Conservation (phyloP, 1,284 basidiomycete species). For the Moniliophthora roreri region DNA sequence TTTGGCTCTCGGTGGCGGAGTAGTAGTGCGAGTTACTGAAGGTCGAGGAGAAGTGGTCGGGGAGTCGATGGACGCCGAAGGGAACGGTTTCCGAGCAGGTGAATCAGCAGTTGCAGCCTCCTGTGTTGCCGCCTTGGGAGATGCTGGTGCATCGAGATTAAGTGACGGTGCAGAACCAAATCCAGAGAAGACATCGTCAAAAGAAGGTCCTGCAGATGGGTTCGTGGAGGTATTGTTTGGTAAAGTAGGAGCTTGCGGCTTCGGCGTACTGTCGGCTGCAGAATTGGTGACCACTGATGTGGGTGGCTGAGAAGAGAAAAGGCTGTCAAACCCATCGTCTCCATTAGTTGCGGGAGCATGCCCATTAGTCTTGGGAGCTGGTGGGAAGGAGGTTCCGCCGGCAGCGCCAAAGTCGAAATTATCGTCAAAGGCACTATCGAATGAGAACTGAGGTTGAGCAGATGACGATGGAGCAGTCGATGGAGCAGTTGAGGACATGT, state of each 20-base stretch:
- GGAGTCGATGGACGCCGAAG: constrained; percentile 23
- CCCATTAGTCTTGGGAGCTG: constrained; percentile 12
- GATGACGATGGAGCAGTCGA: constrained; percentile 38
- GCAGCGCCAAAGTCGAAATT: constrained; percentile 80
- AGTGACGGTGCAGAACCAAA: constrained; percentile 43
- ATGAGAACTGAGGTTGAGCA: constrained; percentile 50
- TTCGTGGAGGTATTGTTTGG: constrained; percentile 6
- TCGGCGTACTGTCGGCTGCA: constrained; percentile 14
- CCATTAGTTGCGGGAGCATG: constrained; percentile 14
- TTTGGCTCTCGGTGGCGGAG: constrained; percentile 25
- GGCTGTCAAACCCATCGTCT: constrained; percentile 44
- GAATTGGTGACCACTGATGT: background rate
- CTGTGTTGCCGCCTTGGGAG: constrained; percentile 18
- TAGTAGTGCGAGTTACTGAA: constrained; percentile 32
- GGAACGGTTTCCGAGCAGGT: constrained; percentile 34
- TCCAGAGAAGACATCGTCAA: constrained; percentile 62
- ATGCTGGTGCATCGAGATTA: constrained; percentile 34
- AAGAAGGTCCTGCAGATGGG: constrained; percentile 37
- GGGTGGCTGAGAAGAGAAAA: constrained; percentile 26
- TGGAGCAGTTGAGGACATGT: constrained; percentile 41
- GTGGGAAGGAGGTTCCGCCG: constrained; percentile 32
- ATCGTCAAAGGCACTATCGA: constrained; percentile 81
- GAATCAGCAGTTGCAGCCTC: constrained; percentile 13
- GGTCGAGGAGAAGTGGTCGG: constrained; percentile 33
- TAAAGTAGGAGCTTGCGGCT: constrained; percentile 16